Percentiles rank a stretch among this genome's conserved stretches.
phyloP scores from a whole-genome alignment of 176 grass and related monocot genomes.

The Rhipidocladum racemiflorum region DNA sequence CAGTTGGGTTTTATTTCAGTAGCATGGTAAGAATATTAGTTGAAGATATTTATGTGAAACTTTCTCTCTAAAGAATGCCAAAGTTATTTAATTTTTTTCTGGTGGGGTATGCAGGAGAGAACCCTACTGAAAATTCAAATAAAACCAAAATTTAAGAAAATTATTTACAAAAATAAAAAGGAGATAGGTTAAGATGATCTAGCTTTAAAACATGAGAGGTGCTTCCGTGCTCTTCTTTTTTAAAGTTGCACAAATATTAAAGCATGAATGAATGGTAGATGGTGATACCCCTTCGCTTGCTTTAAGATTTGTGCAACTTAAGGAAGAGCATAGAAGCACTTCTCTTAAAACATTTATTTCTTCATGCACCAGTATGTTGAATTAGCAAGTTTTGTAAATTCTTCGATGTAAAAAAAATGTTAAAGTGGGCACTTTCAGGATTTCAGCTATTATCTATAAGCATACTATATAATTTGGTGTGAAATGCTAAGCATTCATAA shows the following conservation, averaged over 20 bases:
- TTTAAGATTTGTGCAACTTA: too few relatives aligned
- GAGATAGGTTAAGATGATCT: too few relatives aligned
- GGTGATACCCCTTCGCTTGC: too few relatives aligned
- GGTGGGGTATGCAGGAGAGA: conserved; percentile 1
- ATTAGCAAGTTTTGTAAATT: background rate
- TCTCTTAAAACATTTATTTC: background rate
- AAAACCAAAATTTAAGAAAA: background rate
- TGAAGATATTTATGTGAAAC: background rate
- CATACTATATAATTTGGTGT: background rate
- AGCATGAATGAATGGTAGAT: too few relatives aligned
- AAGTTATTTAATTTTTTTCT: background rate
- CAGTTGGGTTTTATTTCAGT: conserved; percentile 93
- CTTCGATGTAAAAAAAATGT: background rate
- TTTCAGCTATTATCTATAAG: conserved; percentile 4
- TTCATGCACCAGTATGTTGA: background rate
- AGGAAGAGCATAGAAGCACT: too few relatives aligned
- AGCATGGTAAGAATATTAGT: conserved; percentile 82
- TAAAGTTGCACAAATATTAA: too few relatives aligned
- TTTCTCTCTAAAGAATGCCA: background rate
- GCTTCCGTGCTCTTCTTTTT: too few relatives aligned
- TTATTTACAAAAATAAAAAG: background rate
- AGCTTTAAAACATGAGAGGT: too few relatives aligned
- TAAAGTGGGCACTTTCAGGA: background rate
- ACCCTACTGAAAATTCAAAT: background rate
- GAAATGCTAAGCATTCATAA: conserved; percentile 1